Base-by-base conservation (phyloP, 2,329 filamentous ascomycete genomes). In the Ophiognomonia clavigignenti-juglandacearum region DNA sequence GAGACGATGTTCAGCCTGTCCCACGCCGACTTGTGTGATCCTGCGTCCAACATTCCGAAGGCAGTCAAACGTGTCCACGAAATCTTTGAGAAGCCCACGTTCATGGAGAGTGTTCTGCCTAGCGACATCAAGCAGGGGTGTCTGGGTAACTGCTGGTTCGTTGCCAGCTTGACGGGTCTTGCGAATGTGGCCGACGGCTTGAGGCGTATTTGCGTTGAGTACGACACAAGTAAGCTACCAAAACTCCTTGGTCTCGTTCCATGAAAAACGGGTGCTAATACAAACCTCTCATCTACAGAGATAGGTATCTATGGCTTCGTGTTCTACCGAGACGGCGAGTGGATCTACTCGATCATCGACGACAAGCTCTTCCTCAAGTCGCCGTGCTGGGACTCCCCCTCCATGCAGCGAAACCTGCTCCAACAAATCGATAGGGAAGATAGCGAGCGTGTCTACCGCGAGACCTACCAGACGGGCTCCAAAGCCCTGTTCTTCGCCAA, bases 241-340 rank as follows among this genome's bases (percentile, higher is more conserved):
- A n/a, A n/a, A n/a, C n/a, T n/a, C n/a, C n/a, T n/a, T n/a, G n/a
- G n/a, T n/a, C n/a, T n/a, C n/a, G n/a, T n/a, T n/a, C n/a, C n/a
- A n/a, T n/a, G n/a, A n/a, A n/a, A n/a, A n/a, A n/a, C n/a, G n/a
- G n/a, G n/a, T n/a, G n/a, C n/a, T n/a, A n/a, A n/a, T n/a, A n/a
- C n/a, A n/a, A n/a, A n/a, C 4, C 13, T 9, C 14, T 1, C 20
- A n/a, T 16, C 4, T 14, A 29, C 77, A 66, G 73, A 77, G 53
- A 82, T 93, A 42, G 88, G 89, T 8, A 89, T 95, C 4, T 95
- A 95, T 58, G 89, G 89, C 1, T 95, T 95, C 59, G 87, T 95
- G 40, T 95, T 95, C 61, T 87, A 86, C 61, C 73, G 88, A 61
- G 89, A 95, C 59, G 89, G 89, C 44, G 88, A 93, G 65, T 96